A percentile compares a stretch with the other conserved stretches of the same genome.
These are phyloP conservation scores for Magnolia sinica DNA, from an alignment of 164 flowering plant species.

Conservation along the genomic window DNA sequence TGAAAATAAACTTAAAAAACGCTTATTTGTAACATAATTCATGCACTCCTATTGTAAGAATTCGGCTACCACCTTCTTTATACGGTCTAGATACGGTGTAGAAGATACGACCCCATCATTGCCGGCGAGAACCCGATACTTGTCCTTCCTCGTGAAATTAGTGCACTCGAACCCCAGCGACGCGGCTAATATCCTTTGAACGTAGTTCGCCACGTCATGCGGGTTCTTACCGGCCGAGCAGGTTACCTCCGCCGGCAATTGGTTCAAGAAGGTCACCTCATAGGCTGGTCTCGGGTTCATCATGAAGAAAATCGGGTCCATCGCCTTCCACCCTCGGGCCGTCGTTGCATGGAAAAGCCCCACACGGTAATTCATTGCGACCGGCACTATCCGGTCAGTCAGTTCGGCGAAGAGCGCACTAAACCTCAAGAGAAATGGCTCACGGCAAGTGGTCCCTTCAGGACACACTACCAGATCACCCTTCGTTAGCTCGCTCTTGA, in stretches of 20 bases:
- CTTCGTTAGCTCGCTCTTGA: conserved; percentile 45
- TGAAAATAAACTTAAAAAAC: too few relatives aligned
- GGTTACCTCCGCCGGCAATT: conserved; percentile 77
- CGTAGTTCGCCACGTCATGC: conserved; percentile 86
- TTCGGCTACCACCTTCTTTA: conserved; percentile 38
- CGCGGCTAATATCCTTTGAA: conserved; percentile 77
- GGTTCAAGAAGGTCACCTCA: conserved; percentile 88
- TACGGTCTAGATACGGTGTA: conserved; percentile 25
- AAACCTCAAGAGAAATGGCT: conserved; percentile 80
- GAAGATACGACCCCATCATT: conserved; percentile 77
- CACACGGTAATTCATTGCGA: conserved; percentile 84
- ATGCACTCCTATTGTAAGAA: conserved; percentile 20
- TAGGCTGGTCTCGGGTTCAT: conserved; percentile 91
- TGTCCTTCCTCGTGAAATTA: conserved; percentile 83
- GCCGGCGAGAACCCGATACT: conserved; percentile 83
- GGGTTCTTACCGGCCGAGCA: conserved; percentile 83
- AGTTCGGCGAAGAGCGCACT: conserved; percentile 89
- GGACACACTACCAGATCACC: conserved; percentile 91
- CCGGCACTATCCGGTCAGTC: conserved; percentile 88
- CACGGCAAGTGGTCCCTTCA: conserved; percentile 94
- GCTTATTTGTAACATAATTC: background rate
- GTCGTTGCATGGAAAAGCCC: conserved; percentile 96
- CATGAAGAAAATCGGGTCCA: conserved; percentile 88
- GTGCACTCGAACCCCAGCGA: conserved; percentile 94
- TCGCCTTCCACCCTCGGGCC: conserved; percentile 83